A percentile compares a stretch with the other conserved stretches of the same genome.
phyloP scores from a whole-genome alignment of 2,329 filamentous ascomycete species.

The Ophiostoma piceae region DNA sequence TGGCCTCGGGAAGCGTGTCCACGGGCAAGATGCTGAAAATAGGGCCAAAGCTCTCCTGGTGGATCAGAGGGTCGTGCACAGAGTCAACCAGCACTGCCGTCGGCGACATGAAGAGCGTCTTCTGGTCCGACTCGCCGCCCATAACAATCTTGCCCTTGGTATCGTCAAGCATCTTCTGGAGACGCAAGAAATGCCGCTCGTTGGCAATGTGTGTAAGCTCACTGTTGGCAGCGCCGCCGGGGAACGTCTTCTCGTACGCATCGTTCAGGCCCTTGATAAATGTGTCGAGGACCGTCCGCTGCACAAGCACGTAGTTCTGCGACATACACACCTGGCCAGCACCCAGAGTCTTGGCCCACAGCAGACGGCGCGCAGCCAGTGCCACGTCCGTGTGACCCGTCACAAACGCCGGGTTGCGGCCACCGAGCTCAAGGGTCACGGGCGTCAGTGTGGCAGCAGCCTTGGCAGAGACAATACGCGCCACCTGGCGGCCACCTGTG shows the following conservation, averaged over 20 bases:
- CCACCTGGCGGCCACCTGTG: conserved; percentile 74
- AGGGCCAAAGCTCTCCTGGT: conserved; percentile 88
- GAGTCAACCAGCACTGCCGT: conserved; percentile 83
- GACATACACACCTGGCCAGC: conserved; percentile 88
- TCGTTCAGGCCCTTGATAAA: conserved; percentile 72
- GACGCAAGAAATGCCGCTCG: conserved; percentile 67
- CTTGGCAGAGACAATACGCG: conserved; percentile 82
- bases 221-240: conserved; percentile 71
- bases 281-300: conserved; percentile 63
- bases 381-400: conserved; percentile 75
- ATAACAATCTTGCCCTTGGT: conserved; percentile 78
- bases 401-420: conserved; percentile 85
- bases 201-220: conserved; percentile 82
- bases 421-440: conserved; percentile 82
- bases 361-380: conserved; percentile 73
- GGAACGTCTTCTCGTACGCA: conserved; percentile 72
- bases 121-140: conserved; percentile 77
- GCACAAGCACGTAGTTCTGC: conserved; percentile 86
- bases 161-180: conserved; percentile 87
- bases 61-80: conserved; percentile 69
- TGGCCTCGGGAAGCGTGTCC: conserved; percentile 76
- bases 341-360: conserved; percentile 85
- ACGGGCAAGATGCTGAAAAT: conserved; percentile 77
- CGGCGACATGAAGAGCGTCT: conserved; percentile 78
- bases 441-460: conserved; percentile 86